phyloP scores from a whole-genome alignment of 1,284 basidiomycete species.

The Puccinia novopanici region DNA sequence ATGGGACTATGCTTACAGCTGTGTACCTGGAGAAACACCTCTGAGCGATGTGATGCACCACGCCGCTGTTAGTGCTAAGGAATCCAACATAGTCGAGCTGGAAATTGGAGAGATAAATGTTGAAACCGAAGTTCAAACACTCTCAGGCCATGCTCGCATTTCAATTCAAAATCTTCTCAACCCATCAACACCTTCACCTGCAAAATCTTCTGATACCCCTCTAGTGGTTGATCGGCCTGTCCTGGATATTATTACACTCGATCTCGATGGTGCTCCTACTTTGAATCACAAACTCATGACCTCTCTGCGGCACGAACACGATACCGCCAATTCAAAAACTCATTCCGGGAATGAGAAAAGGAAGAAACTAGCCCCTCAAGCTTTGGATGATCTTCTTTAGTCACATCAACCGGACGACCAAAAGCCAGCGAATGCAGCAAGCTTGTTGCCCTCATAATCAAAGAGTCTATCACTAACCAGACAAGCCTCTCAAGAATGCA shows the following conservation, averaged over 20 bases:
- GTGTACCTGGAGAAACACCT: slow-evolving; percentile 1
- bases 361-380: neutral
- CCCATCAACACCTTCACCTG: neutral
- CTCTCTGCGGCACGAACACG: too few species aligned
- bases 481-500: slow-evolving; percentile 13
- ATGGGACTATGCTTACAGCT: slow-evolving; percentile 9
- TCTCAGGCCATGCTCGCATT: slow-evolving; percentile 19
- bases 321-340: neutral
- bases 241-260: too few species aligned
- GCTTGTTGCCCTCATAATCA: slow-evolving; percentile 8
- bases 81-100: neutral
- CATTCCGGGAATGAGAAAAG: slow-evolving; percentile 17
- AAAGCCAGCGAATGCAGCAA: slow-evolving; percentile 27
- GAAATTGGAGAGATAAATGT: neutral
- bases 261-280: too few species aligned
- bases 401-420: neutral
- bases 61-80: neutral
- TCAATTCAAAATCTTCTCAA: slow-evolving; percentile 36
- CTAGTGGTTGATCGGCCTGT: too few species aligned
- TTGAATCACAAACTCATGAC: too few species aligned
- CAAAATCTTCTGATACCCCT: too few species aligned
- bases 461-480: neutral
- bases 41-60: slow-evolving; percentile 12
- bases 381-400: neutral
- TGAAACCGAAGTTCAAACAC: neutral